phyloP scores from a whole-genome alignment of 73 alveolate genomes.

The Uronychia binucleata region DNA sequence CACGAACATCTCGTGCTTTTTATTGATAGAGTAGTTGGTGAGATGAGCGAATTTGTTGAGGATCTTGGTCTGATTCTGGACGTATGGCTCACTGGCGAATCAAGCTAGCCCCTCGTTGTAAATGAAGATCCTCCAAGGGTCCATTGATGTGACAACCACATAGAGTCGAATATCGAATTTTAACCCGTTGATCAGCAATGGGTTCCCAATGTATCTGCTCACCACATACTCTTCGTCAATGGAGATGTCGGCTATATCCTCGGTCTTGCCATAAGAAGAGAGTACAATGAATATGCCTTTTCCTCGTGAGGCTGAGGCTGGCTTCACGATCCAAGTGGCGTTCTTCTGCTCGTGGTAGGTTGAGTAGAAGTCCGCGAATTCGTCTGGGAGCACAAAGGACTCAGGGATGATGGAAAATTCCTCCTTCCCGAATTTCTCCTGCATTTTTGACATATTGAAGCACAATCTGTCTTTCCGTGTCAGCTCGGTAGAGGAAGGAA shows the following conservation, averaged over 20 bases:
- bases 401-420: constrained; percentile 71
- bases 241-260: constrained; percentile 69
- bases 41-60: constrained; percentile 72
- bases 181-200: constrained; percentile 76
- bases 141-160: constrained; percentile 81
- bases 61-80: constrained; percentile 52
- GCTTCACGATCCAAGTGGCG: constrained; percentile 75
- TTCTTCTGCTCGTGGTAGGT: constrained; percentile 60
- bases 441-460: constrained; percentile 58
- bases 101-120: constrained; percentile 82
- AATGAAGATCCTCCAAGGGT: constrained; percentile 75
- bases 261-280: constrained; percentile 5
- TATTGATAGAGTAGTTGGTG: constrained; percentile 82
- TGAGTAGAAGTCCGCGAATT: constrained; percentile 69
- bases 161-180: constrained; percentile 84
- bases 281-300: constrained; percentile 78
- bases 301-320: constrained; percentile 78
- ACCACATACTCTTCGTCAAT: constrained; percentile 71
- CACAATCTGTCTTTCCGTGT: constrained; percentile 82
- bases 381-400: constrained; percentile 83
- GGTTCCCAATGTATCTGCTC: constrained; percentile 80
- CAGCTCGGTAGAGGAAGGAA: constrained; percentile 76
- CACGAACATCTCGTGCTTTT: constrained; percentile 60
- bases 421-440: constrained; percentile 56
- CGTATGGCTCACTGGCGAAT: constrained; percentile 79